A percentile compares a stretch with the other conserved stretches of the same genome.
phyloP scores from a whole-genome alignment of 2,329 filamentous ascomycete genomes.

The Coniochaeta sp. region DNA sequence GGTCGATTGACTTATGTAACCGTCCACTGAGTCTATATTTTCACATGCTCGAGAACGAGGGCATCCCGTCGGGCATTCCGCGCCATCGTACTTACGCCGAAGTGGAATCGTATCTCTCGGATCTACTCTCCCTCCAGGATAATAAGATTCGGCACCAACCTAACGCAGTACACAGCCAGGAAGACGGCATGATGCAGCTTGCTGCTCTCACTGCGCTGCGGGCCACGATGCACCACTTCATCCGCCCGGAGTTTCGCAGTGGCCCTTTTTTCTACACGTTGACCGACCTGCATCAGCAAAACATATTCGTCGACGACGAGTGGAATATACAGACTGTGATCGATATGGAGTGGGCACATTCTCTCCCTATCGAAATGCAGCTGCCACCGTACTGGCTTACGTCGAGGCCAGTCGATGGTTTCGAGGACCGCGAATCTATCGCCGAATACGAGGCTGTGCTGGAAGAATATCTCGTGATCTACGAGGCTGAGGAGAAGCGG shows the following conservation, averaged over 20 bases:
- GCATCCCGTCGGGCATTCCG: not conserved
- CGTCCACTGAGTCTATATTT: too few species aligned
- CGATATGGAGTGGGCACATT: constrained; percentile 26
- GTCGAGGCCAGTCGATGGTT: constrained; percentile 11
- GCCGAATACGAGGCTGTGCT: constrained; percentile 6
- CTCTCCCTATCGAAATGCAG: constrained; percentile 21
- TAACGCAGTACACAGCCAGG: constrained; percentile 3
- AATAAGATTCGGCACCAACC: constrained; percentile 4
- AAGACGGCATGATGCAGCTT: constrained; percentile 1
- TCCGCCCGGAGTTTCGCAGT: not conserved
- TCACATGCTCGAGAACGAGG: too few species aligned
- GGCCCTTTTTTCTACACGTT: constrained; percentile 7
- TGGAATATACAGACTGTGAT: constrained; percentile 25
- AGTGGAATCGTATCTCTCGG: constrained; percentile 1
- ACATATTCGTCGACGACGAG: constrained; percentile 26
- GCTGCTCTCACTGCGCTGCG: constrained; percentile 3
- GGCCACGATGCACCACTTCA: constrained; percentile 1
- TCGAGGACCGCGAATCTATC: too few species aligned
- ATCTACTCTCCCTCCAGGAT: constrained; percentile 2
- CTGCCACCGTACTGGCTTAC: constrained; percentile 24
- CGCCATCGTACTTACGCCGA: not conserved
- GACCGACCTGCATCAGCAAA: constrained; percentile 24
- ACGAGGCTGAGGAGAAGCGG: constrained; percentile 4
- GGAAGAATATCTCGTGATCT: constrained; percentile 5
- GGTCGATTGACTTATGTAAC: too few species aligned